Evolutionary conservation across 2,329 filamentous ascomycete species (phyloP), one percentile per base, ranked within the genome.

Genomic region (Neoscytalidium dimidiatum): DNA sequence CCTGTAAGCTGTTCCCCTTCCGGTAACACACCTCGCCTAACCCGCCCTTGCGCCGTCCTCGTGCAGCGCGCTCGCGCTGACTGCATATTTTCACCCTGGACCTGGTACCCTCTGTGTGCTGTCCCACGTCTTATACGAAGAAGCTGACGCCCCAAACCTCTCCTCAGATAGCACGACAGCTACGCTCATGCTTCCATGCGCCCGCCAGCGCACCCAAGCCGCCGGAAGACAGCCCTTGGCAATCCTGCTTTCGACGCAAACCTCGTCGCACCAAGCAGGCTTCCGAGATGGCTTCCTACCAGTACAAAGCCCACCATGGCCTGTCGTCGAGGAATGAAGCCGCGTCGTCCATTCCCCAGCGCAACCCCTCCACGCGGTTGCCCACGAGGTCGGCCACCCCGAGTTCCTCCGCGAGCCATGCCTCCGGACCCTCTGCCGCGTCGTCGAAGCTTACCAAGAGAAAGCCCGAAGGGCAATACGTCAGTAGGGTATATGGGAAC

Each of bases 121-220:
- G 61, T 64, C 49, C 61, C 21, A 64, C 61, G 38, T 52, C 48
- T 53, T 64, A 53, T 46, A 53, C 61, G 48, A 53, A 29, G 23
- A 19, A 38, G 51, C 61, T 56, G 48, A 52, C 51, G 48, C 48
- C 38, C 28, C 26, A 17, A 5, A 14, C 35, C 17, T 38, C 56
- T 19, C 56, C 56, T 19, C 56, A 65, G 64, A 62, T 61, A 52
- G 46, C 64, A 65, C 64, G 43, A 66, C 58, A 65, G 56, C 46
- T 38, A 44, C 51, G 41, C 65, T 51, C 68, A 77, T 77, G 76
- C 70, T 74, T 77, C 74, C 74, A 79, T 79, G 77, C 78, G 74
- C 75, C 73, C 73, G 71, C 70, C 68, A 70, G 69, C 70, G 72
- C 73, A 73, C 72, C 71, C 56, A 17, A 44, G 56, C 46, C 38